Conservation (phyloP, 73 alveolate genomes). For the Paramecium caudatum region DNA sequence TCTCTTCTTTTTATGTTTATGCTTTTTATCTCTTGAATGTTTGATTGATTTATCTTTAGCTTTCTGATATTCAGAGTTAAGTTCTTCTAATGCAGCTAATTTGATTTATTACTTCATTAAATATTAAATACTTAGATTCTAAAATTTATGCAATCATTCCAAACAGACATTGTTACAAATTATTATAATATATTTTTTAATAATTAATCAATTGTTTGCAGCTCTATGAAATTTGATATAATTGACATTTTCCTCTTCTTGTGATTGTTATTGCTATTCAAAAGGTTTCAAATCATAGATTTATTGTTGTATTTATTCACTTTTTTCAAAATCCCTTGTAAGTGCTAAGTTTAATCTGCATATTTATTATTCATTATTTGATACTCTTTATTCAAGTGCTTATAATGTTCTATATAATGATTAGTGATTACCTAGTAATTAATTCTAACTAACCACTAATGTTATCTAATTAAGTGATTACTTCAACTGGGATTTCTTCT, state of each 20-base stretch:
- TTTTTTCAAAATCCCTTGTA: slow-evolving; percentile 53
- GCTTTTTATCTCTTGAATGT: neutral
- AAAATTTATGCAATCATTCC: neutral
- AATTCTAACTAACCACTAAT: slow-evolving; percentile 45
- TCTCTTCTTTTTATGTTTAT: neutral
- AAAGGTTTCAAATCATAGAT: neutral
- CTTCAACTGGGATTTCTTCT: slow-evolving; percentile 45
- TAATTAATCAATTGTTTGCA: slow-evolving; percentile 65
- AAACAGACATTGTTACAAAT: neutral
- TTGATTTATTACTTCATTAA: slow-evolving; percentile 41
- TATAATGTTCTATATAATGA: slow-evolving; percentile 1
- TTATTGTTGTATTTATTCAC: slow-evolving; percentile 14
- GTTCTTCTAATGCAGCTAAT: slow-evolving; percentile 47
- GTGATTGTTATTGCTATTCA: neutral
- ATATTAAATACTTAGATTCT: neutral
- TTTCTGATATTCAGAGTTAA: neutral
- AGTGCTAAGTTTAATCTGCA: slow-evolving; percentile 48
- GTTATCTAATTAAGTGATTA: slow-evolving; percentile 20
- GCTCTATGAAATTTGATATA: slow-evolving; percentile 61
- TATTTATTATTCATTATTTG: slow-evolving; percentile 57
- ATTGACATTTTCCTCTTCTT: slow-evolving; percentile 51
- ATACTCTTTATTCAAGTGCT: slow-evolving; percentile 58
- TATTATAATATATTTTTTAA: slow-evolving; percentile 20
- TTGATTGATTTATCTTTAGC: neutral
- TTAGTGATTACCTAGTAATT: slow-evolving; percentile 3